Evolutionary conservation across 1,139 yeast species (phyloP), one percentile per base, ranked within the genome.

Genomic region (Zygotorulaspora mrakii): DNA sequence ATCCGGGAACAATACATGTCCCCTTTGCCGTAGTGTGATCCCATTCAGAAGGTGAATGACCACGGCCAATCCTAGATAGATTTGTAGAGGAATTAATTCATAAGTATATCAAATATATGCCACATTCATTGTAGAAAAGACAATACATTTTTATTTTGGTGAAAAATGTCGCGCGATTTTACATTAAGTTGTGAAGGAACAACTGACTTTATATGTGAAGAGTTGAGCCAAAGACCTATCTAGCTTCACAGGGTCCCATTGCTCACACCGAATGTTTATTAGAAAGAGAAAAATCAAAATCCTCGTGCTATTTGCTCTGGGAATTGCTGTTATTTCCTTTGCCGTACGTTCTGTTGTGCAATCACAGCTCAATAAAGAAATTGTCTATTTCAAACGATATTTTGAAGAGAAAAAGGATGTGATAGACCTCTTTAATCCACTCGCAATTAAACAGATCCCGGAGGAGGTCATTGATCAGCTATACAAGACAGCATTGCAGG

Each of bases 1-100:
- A 53, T 86, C 95, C 12, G 94, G 94, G 32, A 76, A 85, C 42
- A 82, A 87, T 51, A 82, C 95, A 1, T 91, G 99, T 69, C 98
- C 99, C 30, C 70, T 91, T 55, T 91, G 99, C 66, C 81, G 98
- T 60, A 69, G 87, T 11, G 76, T 81, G 27, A 83, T 85, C 55
- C 76, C 76, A 42, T 80, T 81, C 50, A 62, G 71, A 38, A 50
- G 52, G 38, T 59, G 20, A 16, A n/a, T n/a, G n/a, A n/a, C n/a
- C n/a, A n/a, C n/a, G n/a, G n/a, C n/a, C n/a, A n/a, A n/a, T n/a
- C n/a, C n/a, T n/a, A n/a, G n/a, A n/a, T n/a, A n/a, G n/a, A n/a
- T n/a, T n/a, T n/a, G n/a, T n/a, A n/a, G n/a, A n/a, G n/a, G n/a
- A 20, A 20, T 20, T 20, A 20, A 9, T 25, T 25, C 14, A 25